These are phyloP conservation scores for Grammothele lineata DNA, from an alignment of 768 basidiomycete genomes.

Conservation along the genomic window DNA sequence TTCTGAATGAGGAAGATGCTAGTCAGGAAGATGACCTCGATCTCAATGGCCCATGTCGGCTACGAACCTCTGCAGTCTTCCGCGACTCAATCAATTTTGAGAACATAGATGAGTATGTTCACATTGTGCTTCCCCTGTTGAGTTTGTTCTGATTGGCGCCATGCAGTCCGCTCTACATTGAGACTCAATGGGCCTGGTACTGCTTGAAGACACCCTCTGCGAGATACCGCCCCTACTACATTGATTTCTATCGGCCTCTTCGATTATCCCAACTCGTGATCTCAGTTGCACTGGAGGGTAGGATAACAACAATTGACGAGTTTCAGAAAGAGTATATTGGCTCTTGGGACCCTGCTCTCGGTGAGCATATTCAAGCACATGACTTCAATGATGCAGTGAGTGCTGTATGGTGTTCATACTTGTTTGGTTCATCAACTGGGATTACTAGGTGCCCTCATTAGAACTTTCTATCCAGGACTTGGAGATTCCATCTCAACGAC, in stretches of 20 bases:
- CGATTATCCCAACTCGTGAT: constrained; percentile 48
- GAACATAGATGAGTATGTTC: constrained; percentile 36
- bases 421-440: too few relatives aligned
- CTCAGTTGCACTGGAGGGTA: constrained; percentile 29
- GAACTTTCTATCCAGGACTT: neutral
- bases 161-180: constrained; percentile 57
- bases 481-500: too few relatives aligned
- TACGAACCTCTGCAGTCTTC: constrained; percentile 45
- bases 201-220: constrained; percentile 45
- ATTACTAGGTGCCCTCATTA: neutral
- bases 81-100: constrained; percentile 50
- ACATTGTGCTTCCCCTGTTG: too few relatives aligned
- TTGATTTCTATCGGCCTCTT: constrained; percentile 47
- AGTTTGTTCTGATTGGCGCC: constrained; percentile 20
- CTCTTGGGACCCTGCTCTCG: constrained; percentile 3
- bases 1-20: constrained; percentile 55
- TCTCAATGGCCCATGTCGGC: constrained; percentile 34
- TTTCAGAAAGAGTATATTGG: constrained; percentile 28
- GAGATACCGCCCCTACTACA: constrained; percentile 41
- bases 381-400: constrained; percentile 4
- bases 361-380: neutral
- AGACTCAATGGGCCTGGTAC: constrained; percentile 66
- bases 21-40: constrained; percentile 60
- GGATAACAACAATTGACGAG: constrained; percentile 24
- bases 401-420: too few relatives aligned